These are phyloP conservation scores for Lactifluus subvellereus DNA, from an alignment of 768 basidiomycete genomes.

Conservation along the genomic window DNA sequence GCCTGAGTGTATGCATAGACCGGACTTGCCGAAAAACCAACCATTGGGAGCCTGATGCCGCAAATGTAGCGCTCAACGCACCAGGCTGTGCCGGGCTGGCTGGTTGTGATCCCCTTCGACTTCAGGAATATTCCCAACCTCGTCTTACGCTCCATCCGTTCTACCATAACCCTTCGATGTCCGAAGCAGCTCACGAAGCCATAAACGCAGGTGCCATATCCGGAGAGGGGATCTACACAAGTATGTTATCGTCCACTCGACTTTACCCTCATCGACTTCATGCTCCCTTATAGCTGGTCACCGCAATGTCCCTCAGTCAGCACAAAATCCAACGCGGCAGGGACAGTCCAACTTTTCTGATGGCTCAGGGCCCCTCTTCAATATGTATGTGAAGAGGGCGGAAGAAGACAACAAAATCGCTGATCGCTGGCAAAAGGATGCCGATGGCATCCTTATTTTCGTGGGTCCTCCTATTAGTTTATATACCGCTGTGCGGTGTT, in stretches of 20 bases:
- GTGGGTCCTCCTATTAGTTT: background rate
- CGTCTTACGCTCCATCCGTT: background rate
- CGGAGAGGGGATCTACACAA: background rate
- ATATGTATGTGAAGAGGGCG: conserved; percentile 17
- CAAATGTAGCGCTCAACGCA: too few relatives aligned
- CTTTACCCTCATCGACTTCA: background rate
- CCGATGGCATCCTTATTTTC: background rate
- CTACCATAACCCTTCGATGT: background rate
- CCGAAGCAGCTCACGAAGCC: background rate
- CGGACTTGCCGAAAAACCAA: too few relatives aligned
- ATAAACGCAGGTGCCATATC: background rate
- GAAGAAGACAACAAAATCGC: background rate
- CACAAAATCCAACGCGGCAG: background rate
- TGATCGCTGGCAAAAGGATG: background rate
- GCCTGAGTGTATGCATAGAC: too few relatives aligned
- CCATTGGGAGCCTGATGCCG: too few relatives aligned
- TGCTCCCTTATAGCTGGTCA: background rate
- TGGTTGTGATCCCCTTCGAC: too few relatives aligned
- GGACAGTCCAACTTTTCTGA: background rate
- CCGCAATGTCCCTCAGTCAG: background rate
- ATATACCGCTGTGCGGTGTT: too few relatives aligned
- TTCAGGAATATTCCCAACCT: too few relatives aligned
- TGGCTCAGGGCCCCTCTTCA: background rate
- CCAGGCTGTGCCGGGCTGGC: too few relatives aligned
- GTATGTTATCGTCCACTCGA: background rate